Evolutionary conservation across 176 grass and related monocot genomes (phyloP), one percentile per base, ranked within the genome.

Genomic region (Oropetium thomaeum): DNA sequence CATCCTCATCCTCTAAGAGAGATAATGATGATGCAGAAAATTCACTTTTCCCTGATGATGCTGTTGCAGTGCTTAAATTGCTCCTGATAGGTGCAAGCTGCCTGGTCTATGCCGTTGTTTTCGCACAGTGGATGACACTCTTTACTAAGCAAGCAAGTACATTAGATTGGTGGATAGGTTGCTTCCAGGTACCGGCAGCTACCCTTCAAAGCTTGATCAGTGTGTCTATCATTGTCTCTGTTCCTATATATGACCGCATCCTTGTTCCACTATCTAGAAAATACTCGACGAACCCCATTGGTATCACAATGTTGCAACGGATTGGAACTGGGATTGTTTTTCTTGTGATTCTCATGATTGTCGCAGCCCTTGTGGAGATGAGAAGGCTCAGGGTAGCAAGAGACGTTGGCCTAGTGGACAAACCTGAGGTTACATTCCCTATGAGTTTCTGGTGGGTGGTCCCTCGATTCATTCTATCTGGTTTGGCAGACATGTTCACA

Each of bases 141-240:
- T 97, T 93, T 66, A 90, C 85, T 53, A 93, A 93, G 70, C 93
- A 93, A 81, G 86, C 82, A 41, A 83, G 80, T 34, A 93, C 86
- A 61, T 67, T 97, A 45, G 86, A 91, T 60, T 86, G 86, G 54
- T 71, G 72, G 48, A 81, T 91, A 68, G 74, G 88, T 69, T 16
- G 10, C 47, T 65, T 71, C 52, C 41, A 86, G 53, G 61, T 89
- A 47, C 88, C 88, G 54, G 69, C 88, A 8, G 90, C 94, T 30
- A 62, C 94, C 2, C 67, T 93, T 19, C 88, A 89, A 75, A 84
- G 75, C 73, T 80, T 93, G 28, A 81, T 81, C 35, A 86, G 55
- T 19, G 54, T 81, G 54, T 75, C 64, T 1, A 28, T 81, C 12
- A 22, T 86, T 28, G 41, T 81, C 44, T 86, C 39, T 39, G 32